phyloP scores from a whole-genome alignment of 1,284 basidiomycete genomes.

The Cryptococcus hybrid region DNA sequence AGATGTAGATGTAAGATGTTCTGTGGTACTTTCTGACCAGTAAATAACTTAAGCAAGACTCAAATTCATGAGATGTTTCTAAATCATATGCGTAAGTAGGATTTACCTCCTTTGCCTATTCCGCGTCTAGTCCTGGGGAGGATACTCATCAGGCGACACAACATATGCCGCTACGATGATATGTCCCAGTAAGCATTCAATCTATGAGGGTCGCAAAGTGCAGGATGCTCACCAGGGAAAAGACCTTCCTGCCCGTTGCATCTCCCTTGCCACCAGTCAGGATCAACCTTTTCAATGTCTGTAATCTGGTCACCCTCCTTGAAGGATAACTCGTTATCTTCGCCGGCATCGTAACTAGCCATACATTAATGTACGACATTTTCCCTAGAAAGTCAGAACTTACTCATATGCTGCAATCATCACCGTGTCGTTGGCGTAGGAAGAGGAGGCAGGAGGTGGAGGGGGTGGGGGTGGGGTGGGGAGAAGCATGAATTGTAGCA shows the following conservation, averaged over 20 bases:
- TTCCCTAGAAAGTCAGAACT: neutral
- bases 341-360: conserved; percentile 74
- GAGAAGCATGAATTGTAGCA: conserved; percentile 5
- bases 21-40: neutral
- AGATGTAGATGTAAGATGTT: neutral
- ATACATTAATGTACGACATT: neutral
- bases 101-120: too few species aligned
- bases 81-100: too few species aligned
- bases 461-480: conserved; percentile 9
- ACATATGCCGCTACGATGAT: conserved; percentile 21
- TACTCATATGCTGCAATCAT: conserved; percentile 38
- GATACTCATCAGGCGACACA: conserved; percentile 20
- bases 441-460: conserved; percentile 7
- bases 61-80: too few species aligned
- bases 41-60: too few species aligned
- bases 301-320: conserved; percentile 73
- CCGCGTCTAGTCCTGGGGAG: neutral
- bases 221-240: conserved; percentile 64
- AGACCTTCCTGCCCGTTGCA: conserved; percentile 67
- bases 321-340: conserved; percentile 87
- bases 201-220: neutral
- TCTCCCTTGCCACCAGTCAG: conserved; percentile 88
- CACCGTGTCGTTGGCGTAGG: conserved; percentile 14
- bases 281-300: conserved; percentile 54
- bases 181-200: neutral